phyloP scores from a whole-genome alignment of 2,329 filamentous ascomycete species.

The Zymoseptoria tritici region DNA sequence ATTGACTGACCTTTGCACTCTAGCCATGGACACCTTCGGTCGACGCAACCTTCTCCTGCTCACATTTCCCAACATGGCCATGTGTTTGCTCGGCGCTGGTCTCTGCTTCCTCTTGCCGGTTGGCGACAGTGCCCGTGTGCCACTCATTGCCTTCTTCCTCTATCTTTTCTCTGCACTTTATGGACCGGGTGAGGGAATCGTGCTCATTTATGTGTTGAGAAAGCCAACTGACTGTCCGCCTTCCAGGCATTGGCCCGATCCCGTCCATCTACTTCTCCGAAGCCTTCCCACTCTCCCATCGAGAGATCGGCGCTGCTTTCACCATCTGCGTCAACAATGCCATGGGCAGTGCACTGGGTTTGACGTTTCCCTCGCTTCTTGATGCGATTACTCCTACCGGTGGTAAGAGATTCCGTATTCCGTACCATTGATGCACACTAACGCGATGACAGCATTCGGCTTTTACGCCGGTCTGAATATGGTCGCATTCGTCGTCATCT shows the following conservation, averaged over 20 bases:
- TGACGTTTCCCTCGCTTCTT: conserved; percentile 44
- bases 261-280: conserved; percentile 29
- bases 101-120: conserved; percentile 47
- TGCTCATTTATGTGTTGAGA: not conserved
- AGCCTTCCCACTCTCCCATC: conserved; percentile 28
- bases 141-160: conserved; percentile 26
- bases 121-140: conserved; percentile 27
- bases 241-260: conserved; percentile 23
- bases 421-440: not conserved
- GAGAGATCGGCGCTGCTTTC: conserved; percentile 25
- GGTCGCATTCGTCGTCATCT: conserved; percentile 55
- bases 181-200: conserved; percentile 20
- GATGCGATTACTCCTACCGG: conserved; percentile 43
- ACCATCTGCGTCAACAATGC: conserved; percentile 30
- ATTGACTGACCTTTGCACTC: not conserved
- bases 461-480: conserved; percentile 55
- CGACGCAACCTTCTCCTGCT: conserved; percentile 44
- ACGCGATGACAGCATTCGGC: conserved; percentile 36
- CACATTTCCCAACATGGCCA: conserved; percentile 46
- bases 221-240: conserved; percentile 2
- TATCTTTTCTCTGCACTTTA: conserved; percentile 25
- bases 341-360: conserved; percentile 44
- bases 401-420: conserved; percentile 24
- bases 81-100: conserved; percentile 41
- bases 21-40: conserved; percentile 41